These are phyloP conservation scores for Umbelopsis sp. DNA, from an alignment of 192 early-diverging fungal genomes.

Conservation along the genomic window DNA sequence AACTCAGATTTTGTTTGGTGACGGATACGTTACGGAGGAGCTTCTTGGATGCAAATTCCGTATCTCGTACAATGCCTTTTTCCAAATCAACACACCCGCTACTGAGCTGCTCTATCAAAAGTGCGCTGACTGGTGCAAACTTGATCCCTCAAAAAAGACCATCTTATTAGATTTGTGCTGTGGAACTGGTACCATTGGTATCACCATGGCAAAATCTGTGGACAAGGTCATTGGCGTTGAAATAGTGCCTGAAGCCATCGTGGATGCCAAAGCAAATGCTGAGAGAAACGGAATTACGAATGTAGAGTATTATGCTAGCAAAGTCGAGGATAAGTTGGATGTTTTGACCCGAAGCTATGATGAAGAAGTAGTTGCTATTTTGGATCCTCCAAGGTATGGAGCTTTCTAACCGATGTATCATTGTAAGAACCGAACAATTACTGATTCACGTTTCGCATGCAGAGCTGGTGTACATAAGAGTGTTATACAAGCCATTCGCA, in stretches of 20 bases:
- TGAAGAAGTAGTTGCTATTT: conserved; percentile 67
- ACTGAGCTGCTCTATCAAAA: conserved; percentile 67
- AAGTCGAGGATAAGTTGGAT: conserved; percentile 62
- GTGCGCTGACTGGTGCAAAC: conserved; percentile 39
- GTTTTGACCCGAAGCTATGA: conserved; percentile 31
- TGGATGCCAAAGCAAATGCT: conserved; percentile 75
- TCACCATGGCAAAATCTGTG: conserved; percentile 69
- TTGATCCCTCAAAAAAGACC: conserved; percentile 34
- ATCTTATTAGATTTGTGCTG: conserved; percentile 78
- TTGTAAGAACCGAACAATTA: neutral
- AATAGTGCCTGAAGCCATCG: conserved; percentile 65
- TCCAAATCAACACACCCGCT: conserved; percentile 78
- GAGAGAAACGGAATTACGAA: conserved; percentile 50
- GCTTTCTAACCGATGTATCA: neutral
- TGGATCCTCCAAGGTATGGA: conserved; percentile 72
- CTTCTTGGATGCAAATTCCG: conserved; percentile 67
- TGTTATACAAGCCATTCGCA: conserved; percentile 68
- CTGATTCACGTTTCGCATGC: neutral
- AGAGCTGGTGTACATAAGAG: conserved; percentile 57
- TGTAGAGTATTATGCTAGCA: conserved; percentile 57
- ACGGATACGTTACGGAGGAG: conserved; percentile 63
- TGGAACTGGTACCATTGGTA: conserved; percentile 85
- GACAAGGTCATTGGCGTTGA: conserved; percentile 77
- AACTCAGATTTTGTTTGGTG: conserved; percentile 52
- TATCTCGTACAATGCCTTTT: conserved; percentile 75